Percentiles rank a stretch among this genome's conserved stretches.
These are phyloP conservation scores for Cladorrhinum sp. DNA, from an alignment of 2,329 filamentous ascomycete genomes.

Conservation along the genomic window DNA sequence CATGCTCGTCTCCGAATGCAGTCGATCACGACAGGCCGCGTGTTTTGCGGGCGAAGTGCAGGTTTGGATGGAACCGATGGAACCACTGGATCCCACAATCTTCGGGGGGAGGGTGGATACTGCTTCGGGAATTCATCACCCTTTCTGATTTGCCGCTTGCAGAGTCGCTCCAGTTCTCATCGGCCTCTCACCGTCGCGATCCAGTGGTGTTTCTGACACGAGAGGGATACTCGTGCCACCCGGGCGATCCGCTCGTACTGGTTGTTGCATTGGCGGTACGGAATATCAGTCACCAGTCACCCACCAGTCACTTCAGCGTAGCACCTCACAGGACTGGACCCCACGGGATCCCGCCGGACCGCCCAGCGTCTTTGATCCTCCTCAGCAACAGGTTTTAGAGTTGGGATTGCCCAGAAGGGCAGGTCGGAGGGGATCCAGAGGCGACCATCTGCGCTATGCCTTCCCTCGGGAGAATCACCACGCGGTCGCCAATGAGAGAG, in stretches of 20 bases:
- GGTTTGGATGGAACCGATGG: conserved; percentile 6
- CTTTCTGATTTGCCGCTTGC: conserved; percentile 17
- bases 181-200: not conserved
- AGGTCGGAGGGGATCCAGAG: not conserved
- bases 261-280: not conserved
- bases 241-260: conserved; percentile 2
- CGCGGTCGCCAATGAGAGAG: not conserved
- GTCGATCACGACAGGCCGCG: conserved; percentile 16
- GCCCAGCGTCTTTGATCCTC: not conserved
- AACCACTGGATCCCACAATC: not conserved
- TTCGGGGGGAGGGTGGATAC: not conserved
- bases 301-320: not conserved
- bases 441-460: not conserved
- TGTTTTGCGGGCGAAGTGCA: conserved; percentile 16
- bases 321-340: not conserved
- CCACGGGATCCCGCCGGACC: not conserved
- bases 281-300: not conserved
- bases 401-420: not conserved
- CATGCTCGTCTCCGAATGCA: conserved; percentile 21
- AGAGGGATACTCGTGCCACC: conserved; percentile 11
- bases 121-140: not conserved
- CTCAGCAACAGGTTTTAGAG: not conserved
- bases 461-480: not conserved
- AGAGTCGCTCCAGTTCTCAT: conserved; percentile 5
- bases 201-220: conserved; percentile 11